These are phyloP conservation scores for Hypericum perforatum DNA, from an alignment of 345 rosid genomes.

Conservation along the genomic window DNA sequence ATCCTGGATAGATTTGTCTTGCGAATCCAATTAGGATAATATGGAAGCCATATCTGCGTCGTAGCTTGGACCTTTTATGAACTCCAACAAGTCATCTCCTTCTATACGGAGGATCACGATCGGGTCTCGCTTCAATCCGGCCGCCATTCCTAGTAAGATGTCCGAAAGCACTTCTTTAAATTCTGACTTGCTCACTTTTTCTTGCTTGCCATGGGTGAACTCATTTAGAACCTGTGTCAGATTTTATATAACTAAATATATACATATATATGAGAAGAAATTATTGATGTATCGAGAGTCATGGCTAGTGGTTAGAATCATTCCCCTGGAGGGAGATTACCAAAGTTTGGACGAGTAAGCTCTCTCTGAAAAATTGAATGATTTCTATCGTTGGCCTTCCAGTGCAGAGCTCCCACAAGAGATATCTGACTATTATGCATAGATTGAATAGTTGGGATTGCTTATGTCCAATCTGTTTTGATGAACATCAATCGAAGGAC, in stretches of 20 bases:
- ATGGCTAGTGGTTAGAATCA: no score
- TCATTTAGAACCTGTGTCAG: conserved; percentile 58
- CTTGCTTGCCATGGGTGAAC: conserved; percentile 79
- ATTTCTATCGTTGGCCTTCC: no score
- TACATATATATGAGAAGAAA: not conserved
- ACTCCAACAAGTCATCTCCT: conserved; percentile 87
- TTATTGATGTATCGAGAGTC: no score
- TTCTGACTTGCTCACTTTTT: conserved; percentile 67
- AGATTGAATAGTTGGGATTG: no score
- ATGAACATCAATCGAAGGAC: no score
- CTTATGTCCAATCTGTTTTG: no score
- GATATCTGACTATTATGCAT: no score
- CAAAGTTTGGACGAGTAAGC: no score
- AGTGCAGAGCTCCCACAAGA: no score
- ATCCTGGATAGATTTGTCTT: conserved; percentile 38
- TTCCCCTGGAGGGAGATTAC: no score
- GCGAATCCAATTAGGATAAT: conserved; percentile 36
- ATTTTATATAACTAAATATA: not conserved
- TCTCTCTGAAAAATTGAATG: no score
- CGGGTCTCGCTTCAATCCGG: conserved; percentile 94
- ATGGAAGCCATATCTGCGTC: conserved; percentile 56
- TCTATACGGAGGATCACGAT: conserved; percentile 88
- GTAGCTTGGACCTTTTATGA: conserved; percentile 51
- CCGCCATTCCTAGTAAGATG: conserved; percentile 92
- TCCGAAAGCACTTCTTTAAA: conserved; percentile 89